Conservation (phyloP, 805 yeast genomes). For the Grigorovia yakushimaensis region DNA sequence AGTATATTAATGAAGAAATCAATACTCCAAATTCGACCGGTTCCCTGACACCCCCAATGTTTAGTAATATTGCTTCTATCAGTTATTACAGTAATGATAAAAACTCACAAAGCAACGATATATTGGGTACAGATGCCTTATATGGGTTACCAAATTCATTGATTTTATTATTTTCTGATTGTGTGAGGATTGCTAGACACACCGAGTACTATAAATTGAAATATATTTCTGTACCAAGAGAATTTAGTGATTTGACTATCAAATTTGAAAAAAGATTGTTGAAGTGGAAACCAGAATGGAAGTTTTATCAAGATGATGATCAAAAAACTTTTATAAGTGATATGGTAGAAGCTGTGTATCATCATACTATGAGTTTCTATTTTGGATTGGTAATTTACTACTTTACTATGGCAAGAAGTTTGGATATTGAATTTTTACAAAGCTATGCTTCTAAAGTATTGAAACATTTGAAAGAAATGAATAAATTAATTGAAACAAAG, state of each 20-base stretch:
- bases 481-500: slow-evolving; percentile 38
- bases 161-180: slow-evolving; percentile 60
- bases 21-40: background rate
- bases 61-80: slow-evolving; percentile 35
- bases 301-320: slow-evolving; percentile 31
- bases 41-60: slow-evolving; percentile 26
- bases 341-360: slow-evolving; percentile 60
- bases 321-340: slow-evolving; percentile 22
- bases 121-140: slow-evolving; percentile 57
- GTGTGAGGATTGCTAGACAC: slow-evolving; percentile 55
- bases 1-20: slow-evolving; percentile 19
- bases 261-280: slow-evolving; percentile 42
- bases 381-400: slow-evolving; percentile 64
- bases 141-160: slow-evolving; percentile 81
- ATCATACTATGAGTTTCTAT: slow-evolving; percentile 73
- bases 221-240: slow-evolving; percentile 15
- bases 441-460: slow-evolving; percentile 51
- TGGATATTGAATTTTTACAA: slow-evolving; percentile 49
- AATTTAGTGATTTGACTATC: slow-evolving; percentile 15
- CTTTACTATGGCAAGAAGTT: slow-evolving; percentile 50
- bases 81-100: slow-evolving; percentile 25
- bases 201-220: slow-evolving; percentile 39
- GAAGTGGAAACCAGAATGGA: slow-evolving; percentile 73
- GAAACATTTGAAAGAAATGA: slow-evolving; percentile 53
- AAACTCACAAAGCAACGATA: slow-evolving; percentile 23